Conservation (phyloP, 2,329 filamentous ascomycete genomes). For the Pseudogymnoascus destructans region DNA sequence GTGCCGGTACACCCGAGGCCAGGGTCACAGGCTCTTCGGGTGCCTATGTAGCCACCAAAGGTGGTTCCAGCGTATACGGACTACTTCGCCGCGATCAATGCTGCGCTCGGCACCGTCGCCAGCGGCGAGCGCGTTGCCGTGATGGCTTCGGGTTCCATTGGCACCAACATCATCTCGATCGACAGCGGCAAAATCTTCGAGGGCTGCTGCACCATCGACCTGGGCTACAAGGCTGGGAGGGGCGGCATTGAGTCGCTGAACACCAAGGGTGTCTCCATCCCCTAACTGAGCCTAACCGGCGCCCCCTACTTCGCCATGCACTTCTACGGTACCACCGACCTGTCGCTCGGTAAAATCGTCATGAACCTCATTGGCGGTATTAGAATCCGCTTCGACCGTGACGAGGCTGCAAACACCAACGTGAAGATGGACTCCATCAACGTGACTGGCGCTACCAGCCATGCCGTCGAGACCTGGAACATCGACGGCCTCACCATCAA, state of each 20-base stretch:
- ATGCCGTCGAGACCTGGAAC: slow-evolving; percentile 47
- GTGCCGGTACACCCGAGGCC: slow-evolving; percentile 34
- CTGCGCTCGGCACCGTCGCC: slow-evolving; percentile 38
- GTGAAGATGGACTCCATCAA: slow-evolving; percentile 40
- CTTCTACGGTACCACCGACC: slow-evolving; percentile 38
- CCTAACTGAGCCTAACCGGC: slow-evolving; percentile 44
- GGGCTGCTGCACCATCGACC: slow-evolving; percentile 43
- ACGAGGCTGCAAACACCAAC: slow-evolving; percentile 37
- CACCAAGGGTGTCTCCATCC: slow-evolving; percentile 37
- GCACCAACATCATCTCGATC: slow-evolving; percentile 38
- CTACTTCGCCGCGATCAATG: slow-evolving; percentile 41
- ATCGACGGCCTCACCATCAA: slow-evolving; percentile 41
- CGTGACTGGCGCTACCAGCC: slow-evolving; percentile 40
- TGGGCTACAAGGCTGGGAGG: slow-evolving; percentile 29
- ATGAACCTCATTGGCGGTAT: slow-evolving; percentile 42
- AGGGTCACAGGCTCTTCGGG: slow-evolving; percentile 34
- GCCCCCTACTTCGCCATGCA: slow-evolving; percentile 44
- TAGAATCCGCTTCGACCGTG: slow-evolving; percentile 45
- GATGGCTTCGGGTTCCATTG: slow-evolving; percentile 41
- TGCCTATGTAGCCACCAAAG: slow-evolving; percentile 33
- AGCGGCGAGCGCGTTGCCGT: slow-evolving; percentile 41
- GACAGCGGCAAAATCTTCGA: slow-evolving; percentile 43
- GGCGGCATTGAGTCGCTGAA: slow-evolving; percentile 41
- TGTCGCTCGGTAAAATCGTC: slow-evolving; percentile 38
- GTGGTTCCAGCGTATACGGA: slow-evolving; percentile 37